Evolutionary conservation across 2,329 filamentous ascomycete genomes (phyloP).

Genomic region (Scolecobasidium constrictum): DNA sequence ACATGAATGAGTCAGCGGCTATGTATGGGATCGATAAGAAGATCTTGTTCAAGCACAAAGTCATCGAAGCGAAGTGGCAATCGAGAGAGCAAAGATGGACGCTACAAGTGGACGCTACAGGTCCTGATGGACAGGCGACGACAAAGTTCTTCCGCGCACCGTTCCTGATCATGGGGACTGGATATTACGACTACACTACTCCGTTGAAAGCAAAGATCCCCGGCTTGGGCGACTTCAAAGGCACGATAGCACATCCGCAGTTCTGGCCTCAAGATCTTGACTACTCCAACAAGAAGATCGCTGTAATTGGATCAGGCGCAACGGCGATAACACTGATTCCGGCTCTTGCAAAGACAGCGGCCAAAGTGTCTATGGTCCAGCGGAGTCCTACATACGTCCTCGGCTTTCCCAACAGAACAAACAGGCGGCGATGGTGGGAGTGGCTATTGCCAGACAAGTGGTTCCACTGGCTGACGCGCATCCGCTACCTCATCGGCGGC

Average conservation of each 20-base stretch:
- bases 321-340: conserved; percentile 72
- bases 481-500: conserved; percentile 40
- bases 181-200: conserved; percentile 64
- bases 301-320: conserved; percentile 67
- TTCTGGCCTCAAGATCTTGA: conserved; percentile 65
- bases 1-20: conserved; percentile 31
- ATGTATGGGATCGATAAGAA: conserved; percentile 35
- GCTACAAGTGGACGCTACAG: conserved; percentile 22
- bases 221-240: conserved; percentile 54
- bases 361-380: conserved; percentile 67
- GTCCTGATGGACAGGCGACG: conserved; percentile 18
- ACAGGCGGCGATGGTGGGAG: conserved; percentile 5
- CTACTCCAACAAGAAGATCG: conserved; percentile 54
- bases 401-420: conserved; percentile 28
- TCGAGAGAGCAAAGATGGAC: conserved; percentile 39
- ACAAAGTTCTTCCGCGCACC: conserved; percentile 27
- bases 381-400: conserved; percentile 64
- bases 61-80: conserved; percentile 31
- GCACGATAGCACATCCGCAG: conserved; percentile 56
- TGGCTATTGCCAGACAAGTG: neutral
- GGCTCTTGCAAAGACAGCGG: conserved; percentile 52
- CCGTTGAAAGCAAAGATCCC: conserved; percentile 53
- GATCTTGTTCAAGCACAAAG: conserved; percentile 32
- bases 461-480: conserved; percentile 36
- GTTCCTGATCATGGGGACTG: conserved; percentile 50